Percentiles rank a stretch among this genome's conserved stretches.
These are phyloP conservation scores for Talaromyces islandicus DNA, from an alignment of 2,329 filamentous ascomycete genomes.

Conservation along the genomic window DNA sequence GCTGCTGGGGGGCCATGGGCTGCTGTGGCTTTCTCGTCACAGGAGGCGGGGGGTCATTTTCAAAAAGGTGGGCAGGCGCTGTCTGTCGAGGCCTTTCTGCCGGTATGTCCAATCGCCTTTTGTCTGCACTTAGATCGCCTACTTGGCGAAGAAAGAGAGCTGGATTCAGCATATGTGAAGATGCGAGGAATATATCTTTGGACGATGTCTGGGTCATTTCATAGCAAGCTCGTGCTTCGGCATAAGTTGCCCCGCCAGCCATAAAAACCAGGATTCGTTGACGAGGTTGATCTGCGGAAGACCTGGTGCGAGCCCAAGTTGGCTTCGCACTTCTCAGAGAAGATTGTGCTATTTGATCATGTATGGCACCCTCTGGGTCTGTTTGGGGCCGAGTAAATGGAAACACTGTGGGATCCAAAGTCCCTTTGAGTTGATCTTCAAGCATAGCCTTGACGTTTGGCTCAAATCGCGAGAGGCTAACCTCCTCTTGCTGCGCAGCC, in stretches of 20 bases:
- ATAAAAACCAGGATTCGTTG: slow-evolving; percentile 92
- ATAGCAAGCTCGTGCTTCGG: slow-evolving; percentile 83
- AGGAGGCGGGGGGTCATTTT: slow-evolving; percentile 55
- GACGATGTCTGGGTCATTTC: slow-evolving; percentile 67
- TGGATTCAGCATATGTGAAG: slow-evolving; percentile 89
- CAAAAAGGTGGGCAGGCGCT: slow-evolving; percentile 80
- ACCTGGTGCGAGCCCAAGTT: slow-evolving; percentile 84
- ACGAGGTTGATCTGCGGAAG: slow-evolving; percentile 69
- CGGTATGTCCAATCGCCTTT: slow-evolving; percentile 71
- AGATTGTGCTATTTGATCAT: slow-evolving; percentile 55
- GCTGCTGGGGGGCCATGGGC: slow-evolving; percentile 9
- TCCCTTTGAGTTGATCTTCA: slow-evolving; percentile 63
- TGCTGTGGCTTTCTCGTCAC: slow-evolving; percentile 17
- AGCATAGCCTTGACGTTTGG: slow-evolving; percentile 77
- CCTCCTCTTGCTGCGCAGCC: slow-evolving; percentile 62
- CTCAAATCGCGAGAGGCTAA: slow-evolving; percentile 80
- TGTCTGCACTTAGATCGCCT: slow-evolving; percentile 69
- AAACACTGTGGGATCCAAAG: slow-evolving; percentile 60
- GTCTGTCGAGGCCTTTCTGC: slow-evolving; percentile 72
- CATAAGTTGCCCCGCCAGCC: slow-evolving; percentile 91
- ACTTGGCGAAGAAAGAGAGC: slow-evolving; percentile 76
- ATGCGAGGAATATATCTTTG: slow-evolving; percentile 80
- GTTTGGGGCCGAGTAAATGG: slow-evolving; percentile 64
- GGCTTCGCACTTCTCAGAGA: slow-evolving; percentile 89
- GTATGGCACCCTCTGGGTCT: slow-evolving; percentile 35